Evolutionary conservation across 2,329 filamentous ascomycete species (phyloP).

Genomic region (Pseudocercospora crystallina): DNA sequence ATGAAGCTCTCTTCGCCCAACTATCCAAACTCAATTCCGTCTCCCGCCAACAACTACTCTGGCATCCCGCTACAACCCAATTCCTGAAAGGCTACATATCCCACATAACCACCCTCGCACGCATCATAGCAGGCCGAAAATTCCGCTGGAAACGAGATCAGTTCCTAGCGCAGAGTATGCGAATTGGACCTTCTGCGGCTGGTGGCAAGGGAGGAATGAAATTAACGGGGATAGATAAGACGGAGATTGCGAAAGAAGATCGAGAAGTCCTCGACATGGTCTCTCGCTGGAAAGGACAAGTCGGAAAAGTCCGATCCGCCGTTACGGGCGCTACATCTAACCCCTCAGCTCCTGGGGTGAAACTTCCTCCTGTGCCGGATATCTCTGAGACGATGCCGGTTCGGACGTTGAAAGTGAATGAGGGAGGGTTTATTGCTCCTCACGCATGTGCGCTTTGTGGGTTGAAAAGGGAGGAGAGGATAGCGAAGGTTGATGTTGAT

Average conservation of each 20-base stretch:
- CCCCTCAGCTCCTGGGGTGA: constrained; percentile 31
- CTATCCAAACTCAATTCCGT: constrained; percentile 49
- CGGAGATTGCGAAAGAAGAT: constrained; percentile 78
- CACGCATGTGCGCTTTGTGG: constrained; percentile 84
- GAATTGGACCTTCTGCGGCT: constrained; percentile 71
- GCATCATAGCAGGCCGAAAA: constrained; percentile 79
- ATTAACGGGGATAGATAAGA: constrained; percentile 78
- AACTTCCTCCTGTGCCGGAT: constrained; percentile 59
- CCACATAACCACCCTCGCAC: constrained; percentile 68
- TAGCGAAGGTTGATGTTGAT: constrained; percentile 70
- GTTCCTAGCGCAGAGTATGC: constrained; percentile 81
- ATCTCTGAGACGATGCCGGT: constrained; percentile 68
- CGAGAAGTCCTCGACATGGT: constrained; percentile 79
- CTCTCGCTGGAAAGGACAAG: constrained; percentile 70
- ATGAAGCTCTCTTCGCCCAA: constrained; percentile 64
- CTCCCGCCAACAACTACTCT: constrained; percentile 63
- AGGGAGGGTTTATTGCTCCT: constrained; percentile 70
- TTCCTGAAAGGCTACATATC: constrained; percentile 66
- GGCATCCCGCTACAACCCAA: constrained; percentile 57
- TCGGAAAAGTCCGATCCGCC: constrained; percentile 71
- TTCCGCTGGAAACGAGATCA: constrained; percentile 88
- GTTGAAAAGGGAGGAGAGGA: constrained; percentile 80
- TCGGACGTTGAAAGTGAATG: constrained; percentile 58
- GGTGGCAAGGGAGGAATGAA: constrained; percentile 84
- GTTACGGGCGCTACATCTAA: constrained; percentile 61